Evolutionary conservation across 1,284 basidiomycete genomes (phyloP), one percentile per base, ranked within the genome.

Genomic region (Flammula alnicola): DNA sequence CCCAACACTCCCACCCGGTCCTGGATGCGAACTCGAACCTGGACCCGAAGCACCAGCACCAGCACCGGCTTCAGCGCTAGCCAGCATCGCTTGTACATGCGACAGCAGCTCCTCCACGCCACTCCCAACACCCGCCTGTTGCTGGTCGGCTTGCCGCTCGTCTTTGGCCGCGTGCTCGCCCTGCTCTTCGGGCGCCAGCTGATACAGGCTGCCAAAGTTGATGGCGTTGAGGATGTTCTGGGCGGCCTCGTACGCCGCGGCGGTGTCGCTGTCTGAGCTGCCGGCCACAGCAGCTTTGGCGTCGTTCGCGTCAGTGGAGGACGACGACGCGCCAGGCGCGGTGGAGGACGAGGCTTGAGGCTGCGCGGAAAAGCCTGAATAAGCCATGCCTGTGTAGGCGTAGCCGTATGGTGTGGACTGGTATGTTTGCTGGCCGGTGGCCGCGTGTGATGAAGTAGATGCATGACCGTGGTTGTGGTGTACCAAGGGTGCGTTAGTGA

Each of bases 191-290:
- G 63, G 62, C 20, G 72, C 61, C 32, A 76, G 61, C 48, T 75
- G 72, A 23, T 78, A 66, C 32, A 84, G 63, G 25, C 68, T 71
- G 3, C 79, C 80, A 57, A 88, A 86, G 63, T 88, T 88, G 69
- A 90, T 88, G 3, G 84, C 83, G 60, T 85, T 81, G 45, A 90
- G 72, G 40, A 90, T 88, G 56, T 80, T 85, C 58, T 89, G 84
- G 12, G 87, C 87, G 1, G 88, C 86, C 59, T 85, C 80, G 77
- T 84, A 88, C 11, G 83, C 81, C 51, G 85, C 82, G 44, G 74
- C 75, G 23, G 74, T 74, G 30, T 79, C 79, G 12, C 62, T 68
- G 42, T 75, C 73, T 14, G 66, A 40, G 3, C 27, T 29, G 11
- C 43, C 23, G 7, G 46, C 20, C 14, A 36, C 23, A 16, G 41